Conservation (phyloP, 345 rosid species). For the Melastoma malabathricum region DNA sequence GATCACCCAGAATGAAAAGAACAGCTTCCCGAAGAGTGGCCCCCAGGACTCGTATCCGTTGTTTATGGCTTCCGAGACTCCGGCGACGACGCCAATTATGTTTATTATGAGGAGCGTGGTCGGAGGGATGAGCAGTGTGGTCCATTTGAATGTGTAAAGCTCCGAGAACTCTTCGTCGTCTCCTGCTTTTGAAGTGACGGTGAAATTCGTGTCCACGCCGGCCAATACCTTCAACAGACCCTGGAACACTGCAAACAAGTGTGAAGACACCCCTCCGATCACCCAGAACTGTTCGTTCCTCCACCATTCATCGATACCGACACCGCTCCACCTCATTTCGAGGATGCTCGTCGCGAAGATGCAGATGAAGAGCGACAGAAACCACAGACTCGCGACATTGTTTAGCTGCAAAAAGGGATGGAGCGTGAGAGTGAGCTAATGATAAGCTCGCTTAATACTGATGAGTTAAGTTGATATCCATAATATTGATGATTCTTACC, state of each 20-base stretch:
- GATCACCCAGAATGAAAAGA: slow-evolving; percentile 65
- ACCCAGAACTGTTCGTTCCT: slow-evolving; percentile 75
- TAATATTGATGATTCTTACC: slow-evolving; percentile 15
- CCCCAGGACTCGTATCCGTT: slow-evolving; percentile 72
- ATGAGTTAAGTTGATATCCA: too few species aligned
- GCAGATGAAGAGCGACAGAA: slow-evolving; percentile 47
- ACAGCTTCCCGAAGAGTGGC: slow-evolving; percentile 47
- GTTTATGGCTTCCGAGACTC: slow-evolving; percentile 46
- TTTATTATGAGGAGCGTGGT: slow-evolving; percentile 48
- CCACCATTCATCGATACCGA: slow-evolving; percentile 66
- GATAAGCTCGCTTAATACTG: background rate
- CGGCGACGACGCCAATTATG: slow-evolving; percentile 47
- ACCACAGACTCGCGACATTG: slow-evolving; percentile 40
- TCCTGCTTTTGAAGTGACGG: slow-evolving; percentile 49
- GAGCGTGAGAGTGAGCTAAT: background rate
- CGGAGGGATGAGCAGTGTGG: slow-evolving; percentile 49
- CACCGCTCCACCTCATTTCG: slow-evolving; percentile 66
- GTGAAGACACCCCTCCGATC: slow-evolving; percentile 57
- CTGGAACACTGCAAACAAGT: slow-evolving; percentile 52
- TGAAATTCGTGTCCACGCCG: slow-evolving; percentile 49
- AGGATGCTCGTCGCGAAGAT: slow-evolving; percentile 50
- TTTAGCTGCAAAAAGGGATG: slow-evolving; percentile 34
- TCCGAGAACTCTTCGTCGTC: slow-evolving; percentile 42
- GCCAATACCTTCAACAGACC: slow-evolving; percentile 52
- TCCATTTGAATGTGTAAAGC: slow-evolving; percentile 46